These are phyloP conservation scores for Phaseolus coccineus DNA, from an alignment of 331 rosid genomes.

Conservation along the genomic window DNA sequence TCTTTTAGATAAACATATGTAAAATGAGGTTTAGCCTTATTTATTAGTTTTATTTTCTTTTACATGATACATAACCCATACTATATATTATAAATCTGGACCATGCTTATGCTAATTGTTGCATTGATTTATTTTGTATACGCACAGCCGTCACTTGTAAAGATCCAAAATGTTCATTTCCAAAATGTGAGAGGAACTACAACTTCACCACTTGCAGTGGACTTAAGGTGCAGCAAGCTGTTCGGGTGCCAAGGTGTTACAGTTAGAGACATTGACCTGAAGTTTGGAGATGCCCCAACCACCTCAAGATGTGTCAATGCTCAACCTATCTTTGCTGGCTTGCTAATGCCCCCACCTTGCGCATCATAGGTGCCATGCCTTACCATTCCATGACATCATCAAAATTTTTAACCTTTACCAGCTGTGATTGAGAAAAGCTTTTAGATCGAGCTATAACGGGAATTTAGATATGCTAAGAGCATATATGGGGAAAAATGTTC, in stretches of 20 bases:
- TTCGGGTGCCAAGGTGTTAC: conserved; percentile 40
- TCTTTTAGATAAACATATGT: no score
- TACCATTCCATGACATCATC: background rate
- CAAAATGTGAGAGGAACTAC: conserved; percentile 49
- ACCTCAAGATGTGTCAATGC: conserved; percentile 39
- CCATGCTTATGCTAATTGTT: background rate
- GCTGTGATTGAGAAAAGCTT: background rate
- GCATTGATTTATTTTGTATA: background rate
- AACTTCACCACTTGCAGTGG: conserved; percentile 45
- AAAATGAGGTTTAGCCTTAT: no score
- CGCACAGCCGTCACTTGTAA: conserved; percentile 55
- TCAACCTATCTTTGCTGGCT: conserved; percentile 37
- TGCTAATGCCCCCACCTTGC: conserved; percentile 48
- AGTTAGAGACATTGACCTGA: conserved; percentile 40
- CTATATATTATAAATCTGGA: background rate
- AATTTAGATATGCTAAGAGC: background rate
- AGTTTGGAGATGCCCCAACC: background rate
- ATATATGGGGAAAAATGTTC: background rate
- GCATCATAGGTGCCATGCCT: background rate
- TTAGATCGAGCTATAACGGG: background rate
- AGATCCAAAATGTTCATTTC: conserved; percentile 33
- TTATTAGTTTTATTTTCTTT: background rate
- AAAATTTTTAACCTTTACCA: background rate
- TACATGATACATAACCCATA: no score
- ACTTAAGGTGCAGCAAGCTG: conserved; percentile 48